Percentiles rank a stretch among this genome's conserved stretches.
Evolutionary conservation across 2,329 filamentous ascomycete genomes (phyloP).

Genomic region (Alternaria angustiovoidea): DNA sequence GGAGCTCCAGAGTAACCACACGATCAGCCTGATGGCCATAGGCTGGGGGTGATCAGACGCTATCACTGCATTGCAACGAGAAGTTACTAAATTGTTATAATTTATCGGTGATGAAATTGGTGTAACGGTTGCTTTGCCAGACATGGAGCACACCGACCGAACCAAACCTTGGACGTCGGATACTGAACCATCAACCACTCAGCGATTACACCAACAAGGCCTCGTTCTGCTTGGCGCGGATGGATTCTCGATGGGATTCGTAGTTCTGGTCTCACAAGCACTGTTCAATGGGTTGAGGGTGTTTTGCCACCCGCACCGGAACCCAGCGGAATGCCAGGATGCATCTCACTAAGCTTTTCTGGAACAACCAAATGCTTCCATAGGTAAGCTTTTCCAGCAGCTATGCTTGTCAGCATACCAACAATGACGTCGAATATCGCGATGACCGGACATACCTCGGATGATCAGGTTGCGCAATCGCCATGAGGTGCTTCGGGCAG

Average conservation of each 20-base stretch:
- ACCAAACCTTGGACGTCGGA: background rate
- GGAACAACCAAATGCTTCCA: conserved; percentile 1
- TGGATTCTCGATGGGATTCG: background rate
- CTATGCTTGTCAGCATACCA: background rate
- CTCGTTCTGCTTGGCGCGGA: background rate
- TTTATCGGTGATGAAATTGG: background rate
- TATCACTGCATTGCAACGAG: too few species aligned
- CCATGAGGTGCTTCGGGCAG: background rate
- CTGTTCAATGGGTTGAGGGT: background rate
- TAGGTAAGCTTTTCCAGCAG: conserved; percentile 1
- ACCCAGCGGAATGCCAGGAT: conserved; percentile 2
- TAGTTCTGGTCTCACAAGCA: background rate
- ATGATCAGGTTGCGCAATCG: background rate
- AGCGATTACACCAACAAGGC: background rate
- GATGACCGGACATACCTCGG: background rate
- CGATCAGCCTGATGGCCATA: too few species aligned
- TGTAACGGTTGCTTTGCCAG: background rate
- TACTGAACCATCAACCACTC: background rate
- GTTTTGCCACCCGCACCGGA: conserved; percentile 1
- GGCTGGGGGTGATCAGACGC: too few species aligned
- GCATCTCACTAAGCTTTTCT: conserved; percentile 4
- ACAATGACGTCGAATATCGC: background rate
- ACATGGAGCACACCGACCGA: background rate
- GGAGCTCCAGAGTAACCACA: too few species aligned
- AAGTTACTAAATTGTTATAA: background rate